These are phyloP conservation scores for Russula earlei DNA, from an alignment of 768 basidiomycete genomes.

Conservation along the genomic window DNA sequence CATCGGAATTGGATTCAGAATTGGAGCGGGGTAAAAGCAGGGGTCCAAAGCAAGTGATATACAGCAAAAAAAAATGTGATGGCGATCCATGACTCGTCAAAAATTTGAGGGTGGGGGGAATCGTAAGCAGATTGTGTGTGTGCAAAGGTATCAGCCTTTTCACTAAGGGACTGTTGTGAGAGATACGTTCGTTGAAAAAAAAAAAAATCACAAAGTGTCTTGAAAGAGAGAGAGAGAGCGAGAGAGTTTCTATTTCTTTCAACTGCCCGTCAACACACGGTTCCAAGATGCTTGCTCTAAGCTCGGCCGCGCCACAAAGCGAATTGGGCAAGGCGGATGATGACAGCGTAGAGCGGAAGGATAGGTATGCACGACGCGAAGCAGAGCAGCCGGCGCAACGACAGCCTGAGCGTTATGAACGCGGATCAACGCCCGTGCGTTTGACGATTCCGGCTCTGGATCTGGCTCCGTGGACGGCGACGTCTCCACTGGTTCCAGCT, in stretches of 20 bases:
- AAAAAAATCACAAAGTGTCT: background rate
- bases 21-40: background rate
- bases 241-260: background rate
- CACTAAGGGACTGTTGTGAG: background rate
- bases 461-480: background rate
- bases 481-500: background rate
- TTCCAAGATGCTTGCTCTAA: slow-evolving; percentile 1
- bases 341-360: slow-evolving; percentile 15
- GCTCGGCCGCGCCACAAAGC: slow-evolving; percentile 2
- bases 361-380: slow-evolving; percentile 9
- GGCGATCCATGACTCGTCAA: slow-evolving; percentile 7
- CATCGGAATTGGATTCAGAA: background rate
- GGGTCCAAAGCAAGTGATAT: slow-evolving; percentile 10
- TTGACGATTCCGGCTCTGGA: background rate
- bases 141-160: slow-evolving; percentile 12
- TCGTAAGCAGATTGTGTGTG: slow-evolving; percentile 3
- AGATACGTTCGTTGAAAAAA: slow-evolving; percentile 2
- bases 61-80: slow-evolving; percentile 14
- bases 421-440: background rate
- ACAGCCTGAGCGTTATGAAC: background rate
- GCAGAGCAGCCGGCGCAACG: slow-evolving; percentile 7
- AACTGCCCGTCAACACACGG: background rate
- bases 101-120: background rate
- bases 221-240: background rate
- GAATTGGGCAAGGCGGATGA: slow-evolving; percentile 12